Base-by-base conservation (phyloP, 257 asterid species). In the Lycium ferocissimum region DNA sequence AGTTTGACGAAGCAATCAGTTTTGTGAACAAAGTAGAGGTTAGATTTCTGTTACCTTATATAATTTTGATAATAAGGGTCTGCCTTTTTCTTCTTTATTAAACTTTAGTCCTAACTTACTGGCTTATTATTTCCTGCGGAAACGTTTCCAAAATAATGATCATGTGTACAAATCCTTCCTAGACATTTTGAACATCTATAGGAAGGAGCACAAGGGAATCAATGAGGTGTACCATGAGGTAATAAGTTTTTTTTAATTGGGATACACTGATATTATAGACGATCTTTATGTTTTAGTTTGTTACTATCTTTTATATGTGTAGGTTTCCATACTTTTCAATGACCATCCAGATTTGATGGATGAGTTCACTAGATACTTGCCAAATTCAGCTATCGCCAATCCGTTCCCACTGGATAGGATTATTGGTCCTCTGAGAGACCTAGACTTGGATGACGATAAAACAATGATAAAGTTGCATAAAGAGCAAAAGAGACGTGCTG, bases 1-100 rank as follows among this genome's bases (percentile, higher is more conserved):
- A 95, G 89, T 94, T 93, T 87, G 98, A 90, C 45, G 97, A 97
- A 88, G 98, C 99, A 82, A 95, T 95, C 82, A 92, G 91, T 90
- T 96, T 96, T 80, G 99, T 96, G 58, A 95, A 96, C 91, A 96
- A 96, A 90, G 94, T 95, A 84, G 95, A 95, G 98, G 99, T 95
- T 73, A 88, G 76, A 9, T 61, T 85, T 35, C n/a, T 83, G 53
- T 58, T 66, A 43, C 66, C 57, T 37, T 56, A 56, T 56, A 56
- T 37, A 65, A 7, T 49, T 67, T 83, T 17, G 51, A 49, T 1
- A 22, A 76, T 76, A 22, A 49, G 12, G 13, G 14, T 13, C 45
- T 76, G 22, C 1, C n/a, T 20, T 73, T 76, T 76, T 22, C 63
- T 75, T 12, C 40, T 11, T 73, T 11, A 73, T 5, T 5, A 73